Evolutionary conservation across 495 filamentous ascomycete genomes (phyloP).

Genomic region (Penicillium subrubescens): DNA sequence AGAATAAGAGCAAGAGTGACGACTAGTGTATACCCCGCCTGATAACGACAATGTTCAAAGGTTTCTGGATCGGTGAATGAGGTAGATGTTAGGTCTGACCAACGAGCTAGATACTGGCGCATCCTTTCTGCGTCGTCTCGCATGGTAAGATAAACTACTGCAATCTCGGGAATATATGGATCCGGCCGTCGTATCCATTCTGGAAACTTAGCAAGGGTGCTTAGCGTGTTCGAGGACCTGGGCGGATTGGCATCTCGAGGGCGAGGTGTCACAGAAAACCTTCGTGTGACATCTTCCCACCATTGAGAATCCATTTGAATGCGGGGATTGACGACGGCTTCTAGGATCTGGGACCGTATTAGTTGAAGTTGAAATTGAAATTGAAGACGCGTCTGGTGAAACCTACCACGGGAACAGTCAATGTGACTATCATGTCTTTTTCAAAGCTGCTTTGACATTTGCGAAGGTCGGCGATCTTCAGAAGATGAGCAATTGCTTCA

Average conservation of each 20-base stretch:
- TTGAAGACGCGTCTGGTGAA: not conserved
- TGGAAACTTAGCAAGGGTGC: slow-evolving; percentile 24
- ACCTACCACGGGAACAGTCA: slow-evolving; percentile 41
- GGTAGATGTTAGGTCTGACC: not conserved
- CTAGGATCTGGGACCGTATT: slow-evolving; percentile 30
- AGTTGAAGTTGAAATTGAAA: not conserved
- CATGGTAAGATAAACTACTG: slow-evolving; percentile 19
- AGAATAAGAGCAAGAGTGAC: slow-evolving; percentile 30
- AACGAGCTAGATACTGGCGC: slow-evolving; percentile 12
- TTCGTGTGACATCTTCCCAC: slow-evolving; percentile 13
- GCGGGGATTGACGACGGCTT: slow-evolving; percentile 32
- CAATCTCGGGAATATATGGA: slow-evolving; percentile 25
- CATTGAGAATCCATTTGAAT: slow-evolving; percentile 29
- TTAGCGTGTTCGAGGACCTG: slow-evolving; percentile 13
- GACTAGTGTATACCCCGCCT: slow-evolving; percentile 26
- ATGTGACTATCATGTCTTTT: slow-evolving; percentile 31
- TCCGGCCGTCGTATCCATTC: slow-evolving; percentile 23
- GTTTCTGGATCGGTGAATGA: slow-evolving; percentile 2
- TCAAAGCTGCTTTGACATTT: slow-evolving; percentile 32
- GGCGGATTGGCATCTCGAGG: not conserved
- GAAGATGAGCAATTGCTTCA: slow-evolving; percentile 35
- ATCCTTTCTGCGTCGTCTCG: slow-evolving; percentile 17
- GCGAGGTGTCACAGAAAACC: not conserved
- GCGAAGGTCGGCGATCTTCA: slow-evolving; percentile 27
- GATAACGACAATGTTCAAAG: slow-evolving; percentile 22